Evolutionary conservation across 352 stramenopile species (phyloP).

Genomic region (Pythium coloratum): DNA sequence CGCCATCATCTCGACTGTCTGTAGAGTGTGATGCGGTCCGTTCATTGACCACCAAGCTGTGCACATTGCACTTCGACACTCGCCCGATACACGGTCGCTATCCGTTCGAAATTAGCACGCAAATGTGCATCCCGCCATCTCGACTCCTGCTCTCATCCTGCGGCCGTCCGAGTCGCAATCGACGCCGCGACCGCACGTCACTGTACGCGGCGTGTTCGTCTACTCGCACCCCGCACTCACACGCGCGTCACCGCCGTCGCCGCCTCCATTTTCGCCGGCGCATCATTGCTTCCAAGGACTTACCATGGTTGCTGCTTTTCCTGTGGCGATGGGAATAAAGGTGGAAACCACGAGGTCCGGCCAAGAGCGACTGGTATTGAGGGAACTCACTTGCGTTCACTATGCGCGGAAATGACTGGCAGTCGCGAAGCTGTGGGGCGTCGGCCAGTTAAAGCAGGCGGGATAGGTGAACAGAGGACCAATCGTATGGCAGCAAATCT

Average conservation of each 20-base stretch:
- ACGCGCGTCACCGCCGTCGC: not conserved
- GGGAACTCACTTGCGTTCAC: constrained; percentile 51
- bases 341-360: constrained; percentile 37
- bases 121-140: not conserved
- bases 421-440: constrained; percentile 54
- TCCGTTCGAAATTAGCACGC: not conserved
- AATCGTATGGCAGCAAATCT: constrained; percentile 31
- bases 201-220: not conserved
- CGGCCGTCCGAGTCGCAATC: not conserved
- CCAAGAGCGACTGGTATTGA: constrained; percentile 37
- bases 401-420: constrained; percentile 83
- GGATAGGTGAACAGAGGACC: constrained; percentile 27
- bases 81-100: too few relatives aligned
- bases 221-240: not conserved
- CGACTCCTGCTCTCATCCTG: not conserved
- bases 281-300: constrained; percentile 23
- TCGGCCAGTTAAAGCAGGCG: constrained; percentile 34
- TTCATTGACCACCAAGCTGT: not conserved
- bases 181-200: not conserved
- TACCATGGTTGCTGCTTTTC: constrained; percentile 88
- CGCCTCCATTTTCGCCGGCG: constrained; percentile 6
- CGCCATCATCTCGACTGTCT: not conserved
- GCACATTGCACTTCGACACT: not conserved
- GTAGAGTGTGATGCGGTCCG: not conserved
- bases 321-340: constrained; percentile 82